Evolutionary conservation across 202 grass and related monocot genomes (phyloP).

Genomic region (Musa balbisiana): DNA sequence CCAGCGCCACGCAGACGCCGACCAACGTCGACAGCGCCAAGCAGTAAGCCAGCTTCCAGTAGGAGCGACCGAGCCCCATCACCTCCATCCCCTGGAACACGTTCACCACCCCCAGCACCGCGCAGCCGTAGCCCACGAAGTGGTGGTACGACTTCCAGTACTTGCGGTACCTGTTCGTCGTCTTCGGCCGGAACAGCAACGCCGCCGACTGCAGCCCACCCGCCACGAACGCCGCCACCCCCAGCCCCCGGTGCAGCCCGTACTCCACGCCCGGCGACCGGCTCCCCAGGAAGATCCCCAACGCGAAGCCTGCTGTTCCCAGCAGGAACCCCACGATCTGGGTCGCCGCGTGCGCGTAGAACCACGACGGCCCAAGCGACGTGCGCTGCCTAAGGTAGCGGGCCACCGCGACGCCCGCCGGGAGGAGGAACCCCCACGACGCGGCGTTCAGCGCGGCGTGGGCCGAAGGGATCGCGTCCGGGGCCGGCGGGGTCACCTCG

Average conservation of each 20-base stretch:
- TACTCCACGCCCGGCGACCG: conserved; percentile 66
- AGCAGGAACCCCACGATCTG: conserved; percentile 54
- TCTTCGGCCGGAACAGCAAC: conserved; percentile 82
- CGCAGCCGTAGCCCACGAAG: conserved; percentile 82
- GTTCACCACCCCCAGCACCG: conserved; percentile 92
- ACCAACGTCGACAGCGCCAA: conserved; percentile 58
- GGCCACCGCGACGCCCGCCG: conserved; percentile 53
- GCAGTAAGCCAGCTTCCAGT: conserved; percentile 96
- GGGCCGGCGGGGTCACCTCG: conserved; percentile 31
- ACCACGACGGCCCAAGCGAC: conserved; percentile 57
- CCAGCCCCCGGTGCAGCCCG: conserved; percentile 72
- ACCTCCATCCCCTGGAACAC: conserved; percentile 98
- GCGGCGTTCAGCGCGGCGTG: conserved; percentile 66
- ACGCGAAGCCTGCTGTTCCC: conserved; percentile 64
- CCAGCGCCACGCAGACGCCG: conserved; percentile 73
- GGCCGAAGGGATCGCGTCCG: conserved; percentile 35
- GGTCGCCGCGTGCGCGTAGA: conserved; percentile 72
- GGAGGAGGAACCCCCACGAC: conserved; percentile 88
- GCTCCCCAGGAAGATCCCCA: conserved; percentile 70
- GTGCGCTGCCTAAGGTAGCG: conserved; percentile 80
- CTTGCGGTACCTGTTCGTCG: conserved; percentile 83
- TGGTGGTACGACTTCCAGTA: conserved; percentile 99
- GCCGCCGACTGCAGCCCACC: conserved; percentile 84
- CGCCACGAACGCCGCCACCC: conserved; percentile 60
- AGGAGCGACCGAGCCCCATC: conserved; percentile 70